A percentile compares a stretch with the other conserved stretches of the same genome.
Conservation (phyloP, 371 early-diverging fungal species). For the Mortierella sp. region DNA sequence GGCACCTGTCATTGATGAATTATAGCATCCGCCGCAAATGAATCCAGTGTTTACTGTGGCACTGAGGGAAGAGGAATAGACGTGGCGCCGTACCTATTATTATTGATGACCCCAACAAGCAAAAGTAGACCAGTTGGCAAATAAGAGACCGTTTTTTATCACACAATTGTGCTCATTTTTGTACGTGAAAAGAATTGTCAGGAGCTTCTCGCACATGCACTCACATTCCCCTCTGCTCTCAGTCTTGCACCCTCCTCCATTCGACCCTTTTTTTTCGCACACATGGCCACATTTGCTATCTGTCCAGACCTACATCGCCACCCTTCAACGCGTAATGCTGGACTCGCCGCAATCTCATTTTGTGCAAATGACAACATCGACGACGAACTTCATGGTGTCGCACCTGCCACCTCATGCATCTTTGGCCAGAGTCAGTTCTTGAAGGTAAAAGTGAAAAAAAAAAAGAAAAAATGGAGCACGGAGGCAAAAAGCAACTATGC, state of each 20-base stretch:
- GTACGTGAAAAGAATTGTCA: too few relatives aligned
- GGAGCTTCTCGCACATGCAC: neutral
- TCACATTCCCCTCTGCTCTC: neutral
- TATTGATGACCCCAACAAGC: too few relatives aligned
- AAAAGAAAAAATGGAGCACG: neutral
- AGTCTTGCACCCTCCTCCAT: neutral
- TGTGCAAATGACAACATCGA: slow-evolving; percentile 48
- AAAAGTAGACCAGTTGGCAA: too few relatives aligned
- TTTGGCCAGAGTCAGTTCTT: slow-evolving; percentile 70
- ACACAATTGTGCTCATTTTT: neutral
- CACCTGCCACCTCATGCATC: slow-evolving; percentile 69
- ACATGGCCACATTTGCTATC: slow-evolving; percentile 52
- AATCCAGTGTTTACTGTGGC: too few relatives aligned
- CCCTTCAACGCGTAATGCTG: slow-evolving; percentile 49
- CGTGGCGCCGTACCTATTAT: too few relatives aligned
- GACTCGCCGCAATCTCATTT: slow-evolving; percentile 54
- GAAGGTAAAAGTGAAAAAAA: slow-evolving; percentile 56
- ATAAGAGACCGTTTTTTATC: too few relatives aligned
- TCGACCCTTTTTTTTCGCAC: neutral
- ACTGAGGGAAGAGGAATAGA: too few relatives aligned
- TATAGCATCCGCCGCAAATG: too few relatives aligned
- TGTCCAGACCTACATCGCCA: slow-evolving; percentile 54
- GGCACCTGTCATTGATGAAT: too few relatives aligned
- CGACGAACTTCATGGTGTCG: slow-evolving; percentile 52
- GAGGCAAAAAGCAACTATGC: neutral